phyloP scores from a whole-genome alignment of 192 early-diverging fungal genomes.

The Coemansia sp. region DNA sequence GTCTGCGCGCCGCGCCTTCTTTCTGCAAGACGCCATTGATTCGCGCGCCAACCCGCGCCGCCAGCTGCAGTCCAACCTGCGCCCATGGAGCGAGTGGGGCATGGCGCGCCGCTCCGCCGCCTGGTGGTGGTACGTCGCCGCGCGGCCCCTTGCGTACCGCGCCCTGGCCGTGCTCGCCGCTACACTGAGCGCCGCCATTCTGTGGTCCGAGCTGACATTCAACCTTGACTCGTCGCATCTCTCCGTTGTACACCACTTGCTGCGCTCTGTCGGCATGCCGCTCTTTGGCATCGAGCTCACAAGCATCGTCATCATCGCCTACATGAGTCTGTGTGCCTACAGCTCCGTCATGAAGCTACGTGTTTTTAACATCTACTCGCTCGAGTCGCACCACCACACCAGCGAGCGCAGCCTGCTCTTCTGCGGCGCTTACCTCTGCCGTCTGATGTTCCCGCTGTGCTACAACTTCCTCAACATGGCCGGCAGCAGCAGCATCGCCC shows the following conservation, averaged over 20 bases:
- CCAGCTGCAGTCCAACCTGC: slow-evolving; percentile 55
- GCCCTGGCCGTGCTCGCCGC: slow-evolving; percentile 58
- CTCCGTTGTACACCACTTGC: slow-evolving; percentile 67
- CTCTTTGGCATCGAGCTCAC: slow-evolving; percentile 63
- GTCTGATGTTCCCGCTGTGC: slow-evolving; percentile 80
- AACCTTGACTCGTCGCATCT: slow-evolving; percentile 62
- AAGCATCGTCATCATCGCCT: slow-evolving; percentile 68
- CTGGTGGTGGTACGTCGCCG: slow-evolving; percentile 83
- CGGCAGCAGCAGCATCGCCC: slow-evolving; percentile 40
- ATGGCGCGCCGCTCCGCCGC: slow-evolving; percentile 45
- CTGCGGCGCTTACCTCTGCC: slow-evolving; percentile 88
- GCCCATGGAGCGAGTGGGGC: slow-evolving; percentile 49
- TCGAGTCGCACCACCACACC: slow-evolving; percentile 92
- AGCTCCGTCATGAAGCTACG: slow-evolving; percentile 86
- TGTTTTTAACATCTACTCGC: slow-evolving; percentile 81
- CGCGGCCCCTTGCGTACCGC: slow-evolving; percentile 65
- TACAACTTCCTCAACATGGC: slow-evolving; percentile 88
- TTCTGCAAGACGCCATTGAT: slow-evolving; percentile 75
- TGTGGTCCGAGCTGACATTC: slow-evolving; percentile 96
- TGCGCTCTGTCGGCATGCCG: slow-evolving; percentile 52
- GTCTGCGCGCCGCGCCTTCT: slow-evolving; percentile 70
- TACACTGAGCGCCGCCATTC: slow-evolving; percentile 61
- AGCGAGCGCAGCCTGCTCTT: slow-evolving; percentile 89
- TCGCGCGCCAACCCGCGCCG: slow-evolving; percentile 64
- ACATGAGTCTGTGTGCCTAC: slow-evolving; percentile 93